Base-by-base conservation (phyloP, 345 rosid species). In the Salix udensis region DNA sequence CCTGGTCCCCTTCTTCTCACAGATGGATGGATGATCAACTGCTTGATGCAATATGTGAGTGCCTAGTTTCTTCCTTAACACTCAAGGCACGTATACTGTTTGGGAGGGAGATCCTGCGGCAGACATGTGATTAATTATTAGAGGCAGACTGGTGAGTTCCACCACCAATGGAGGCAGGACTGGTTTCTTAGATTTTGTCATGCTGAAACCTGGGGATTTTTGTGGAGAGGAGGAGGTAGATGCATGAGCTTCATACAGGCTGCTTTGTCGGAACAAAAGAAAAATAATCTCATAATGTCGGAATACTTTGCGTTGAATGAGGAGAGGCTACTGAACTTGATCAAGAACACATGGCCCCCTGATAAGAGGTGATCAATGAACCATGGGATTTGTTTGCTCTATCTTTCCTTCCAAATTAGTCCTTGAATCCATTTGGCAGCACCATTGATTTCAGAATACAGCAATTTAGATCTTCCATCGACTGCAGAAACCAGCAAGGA, bases 161-260 rank as follows among this genome's bases (percentile, higher is more conserved):
- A 90, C 92, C 1, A 90, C 92, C 14, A 86, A 90, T 48, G 92
- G 94, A 71, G 94, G 94, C 39, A 79, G 90, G 50, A 84, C 90
- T 11, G 89, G 89, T 53, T 90, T 90, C 85, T 88, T 81, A 81
- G 88, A 90, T 82, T 83, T 88, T 12, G 87, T 86, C 76, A 83
- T 77, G 68, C 67, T 90, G 7, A 86, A 84, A 67, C 89, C 92
- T n/a, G 89, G 90, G 39, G 92, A 88, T 36, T 86, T 90, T 71
- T 88, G 90, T 4, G 90, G 93, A 15, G 91, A 90, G 84, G 91
- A 90, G 86, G 91, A 90, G 86, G 87, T 90, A 72, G 85, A 88
- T n/a, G 83, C 93, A 2, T 90, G 93, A 91, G 93, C 90, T 87
- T 90, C 74, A 81, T 90, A 28, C 93, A 88, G 67, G 89, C 83